Percentiles rank a stretch among this genome's conserved stretches.
Evolutionary conservation across 2,329 filamentous ascomycete genomes (phyloP).

Genomic region (Fusarium domesticum): DNA sequence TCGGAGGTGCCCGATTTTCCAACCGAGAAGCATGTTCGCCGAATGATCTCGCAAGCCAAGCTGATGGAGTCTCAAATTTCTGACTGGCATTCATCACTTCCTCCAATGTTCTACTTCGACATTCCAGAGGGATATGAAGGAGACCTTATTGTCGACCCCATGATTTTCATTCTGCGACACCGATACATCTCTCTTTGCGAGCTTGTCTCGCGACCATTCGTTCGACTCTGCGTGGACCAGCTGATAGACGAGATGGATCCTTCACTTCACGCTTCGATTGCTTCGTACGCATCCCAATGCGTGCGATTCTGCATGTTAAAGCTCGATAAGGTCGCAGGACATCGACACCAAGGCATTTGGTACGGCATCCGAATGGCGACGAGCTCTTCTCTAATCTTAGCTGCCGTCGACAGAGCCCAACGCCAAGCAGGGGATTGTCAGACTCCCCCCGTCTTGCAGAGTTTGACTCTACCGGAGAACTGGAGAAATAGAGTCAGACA

Average conservation of each 20-base stretch:
- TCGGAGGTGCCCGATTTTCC: not conserved
- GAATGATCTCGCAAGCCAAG: not conserved
- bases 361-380: not conserved
- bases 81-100: constrained; percentile 1
- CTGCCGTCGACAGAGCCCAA: not conserved
- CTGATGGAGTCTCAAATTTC: constrained; percentile 1
- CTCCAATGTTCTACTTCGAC: not conserved
- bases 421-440: not conserved
- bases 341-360: constrained; percentile 1
- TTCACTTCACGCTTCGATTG: not conserved
- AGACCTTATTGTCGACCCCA: not conserved
- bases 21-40: not conserved
- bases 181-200: constrained; percentile 2
- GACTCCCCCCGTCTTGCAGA: not conserved
- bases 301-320: not conserved
- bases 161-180: not conserved
- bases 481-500: not conserved
- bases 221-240: constrained; percentile 3
- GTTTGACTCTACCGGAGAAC: not conserved
- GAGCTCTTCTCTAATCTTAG: not conserved
- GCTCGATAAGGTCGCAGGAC: not conserved
- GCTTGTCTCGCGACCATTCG: constrained; percentile 2
- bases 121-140: not conserved
- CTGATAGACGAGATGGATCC: not conserved
- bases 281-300: not conserved